Conservation (phyloP, 208 protist genomes). For the Naegleria gruberi region DNA sequence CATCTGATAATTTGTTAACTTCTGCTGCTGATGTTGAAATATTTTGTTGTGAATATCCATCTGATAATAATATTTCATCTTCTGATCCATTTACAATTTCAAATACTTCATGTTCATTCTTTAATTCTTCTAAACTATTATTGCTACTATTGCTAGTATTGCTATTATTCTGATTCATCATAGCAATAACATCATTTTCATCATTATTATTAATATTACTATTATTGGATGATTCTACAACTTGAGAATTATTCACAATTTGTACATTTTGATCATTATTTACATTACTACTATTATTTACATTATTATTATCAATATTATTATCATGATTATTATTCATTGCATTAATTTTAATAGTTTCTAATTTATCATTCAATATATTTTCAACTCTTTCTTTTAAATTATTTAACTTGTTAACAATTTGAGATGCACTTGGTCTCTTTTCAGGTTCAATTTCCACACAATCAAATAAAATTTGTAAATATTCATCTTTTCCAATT, state of each 20-base stretch:
- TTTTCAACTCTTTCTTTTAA: background rate
- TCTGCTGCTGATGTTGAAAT: background rate
- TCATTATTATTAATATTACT: too few species aligned
- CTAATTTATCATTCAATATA: background rate
- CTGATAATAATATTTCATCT: background rate
- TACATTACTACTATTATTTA: background rate
- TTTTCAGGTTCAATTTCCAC: background rate
- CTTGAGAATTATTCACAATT: background rate
- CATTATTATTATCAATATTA: background rate
- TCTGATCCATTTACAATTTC: too few species aligned
- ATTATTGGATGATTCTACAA: background rate
- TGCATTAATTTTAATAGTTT: background rate
- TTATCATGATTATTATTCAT: background rate
- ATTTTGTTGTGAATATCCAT: background rate
- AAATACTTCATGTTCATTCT: too few species aligned
- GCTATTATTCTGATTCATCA: too few species aligned
- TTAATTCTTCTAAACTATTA: too few species aligned
- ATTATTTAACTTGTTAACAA: background rate
- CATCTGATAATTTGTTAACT: too few species aligned
- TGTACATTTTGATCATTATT: background rate
- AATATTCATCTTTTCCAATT: background rate
- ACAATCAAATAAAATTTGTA: background rate
- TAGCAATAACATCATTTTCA: too few species aligned
- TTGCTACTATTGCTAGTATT: too few species aligned
- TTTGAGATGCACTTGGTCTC: background rate